Conservation (phyloP, 495 filamentous ascomycete genomes). For the Physcia stellaris region DNA sequence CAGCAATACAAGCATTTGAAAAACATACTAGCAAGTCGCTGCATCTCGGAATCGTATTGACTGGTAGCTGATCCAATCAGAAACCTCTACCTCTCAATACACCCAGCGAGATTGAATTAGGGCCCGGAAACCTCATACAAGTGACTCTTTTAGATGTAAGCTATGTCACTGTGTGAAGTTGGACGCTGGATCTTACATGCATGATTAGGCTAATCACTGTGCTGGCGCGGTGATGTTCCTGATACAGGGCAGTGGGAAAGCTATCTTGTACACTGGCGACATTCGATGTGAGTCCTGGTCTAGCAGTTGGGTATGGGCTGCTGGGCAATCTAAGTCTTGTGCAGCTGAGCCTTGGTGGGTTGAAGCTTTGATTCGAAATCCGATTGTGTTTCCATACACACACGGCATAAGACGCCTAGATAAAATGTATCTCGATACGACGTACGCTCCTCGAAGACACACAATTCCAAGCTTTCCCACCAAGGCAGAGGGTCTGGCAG, state of each 20-base stretch:
- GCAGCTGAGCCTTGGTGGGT: constrained; percentile 57
- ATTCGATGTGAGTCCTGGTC: constrained; percentile 47
- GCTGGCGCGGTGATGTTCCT: constrained; percentile 89
- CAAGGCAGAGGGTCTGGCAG: constrained; percentile 57
- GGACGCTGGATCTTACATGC: background rate
- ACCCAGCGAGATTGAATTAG: constrained; percentile 63
- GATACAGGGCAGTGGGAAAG: constrained; percentile 61
- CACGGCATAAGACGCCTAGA: constrained; percentile 52
- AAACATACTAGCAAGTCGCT: constrained; percentile 41
- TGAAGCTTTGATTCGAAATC: constrained; percentile 50
- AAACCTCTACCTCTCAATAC: constrained; percentile 78
- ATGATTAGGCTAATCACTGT: constrained; percentile 62
- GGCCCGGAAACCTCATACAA: constrained; percentile 48
- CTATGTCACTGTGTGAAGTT: background rate
- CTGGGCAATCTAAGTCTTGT: background rate
- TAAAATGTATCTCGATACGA: constrained; percentile 79
- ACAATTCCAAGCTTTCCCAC: constrained; percentile 37
- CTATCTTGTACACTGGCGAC: constrained; percentile 86
- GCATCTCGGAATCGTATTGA: background rate
- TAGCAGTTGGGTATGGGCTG: background rate
- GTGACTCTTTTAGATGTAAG: constrained; percentile 70
- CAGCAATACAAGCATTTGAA: constrained; percentile 62
- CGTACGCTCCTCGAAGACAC: constrained; percentile 42
- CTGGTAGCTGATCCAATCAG: constrained; percentile 19
- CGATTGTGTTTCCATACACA: constrained; percentile 62